Conservation (phyloP, 2,329 filamentous ascomycete genomes). For the Dothistroma pini region DNA sequence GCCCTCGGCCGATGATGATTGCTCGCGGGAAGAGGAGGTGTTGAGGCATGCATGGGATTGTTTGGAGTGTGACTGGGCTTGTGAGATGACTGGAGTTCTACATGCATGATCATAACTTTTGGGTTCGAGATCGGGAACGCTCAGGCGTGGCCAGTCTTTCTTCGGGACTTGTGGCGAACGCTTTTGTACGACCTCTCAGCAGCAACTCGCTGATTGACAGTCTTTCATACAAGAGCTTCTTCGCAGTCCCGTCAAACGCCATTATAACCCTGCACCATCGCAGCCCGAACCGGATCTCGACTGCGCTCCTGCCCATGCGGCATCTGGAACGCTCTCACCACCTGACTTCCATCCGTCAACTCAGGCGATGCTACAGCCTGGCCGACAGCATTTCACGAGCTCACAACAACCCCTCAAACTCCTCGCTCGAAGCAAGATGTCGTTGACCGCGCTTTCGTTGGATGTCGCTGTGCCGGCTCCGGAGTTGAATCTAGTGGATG, state of each 20-base stretch:
- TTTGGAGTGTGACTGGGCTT: background rate
- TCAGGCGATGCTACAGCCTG: too few species aligned
- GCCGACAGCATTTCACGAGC: too few species aligned
- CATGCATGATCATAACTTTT: background rate
- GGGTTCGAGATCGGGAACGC: too few species aligned
- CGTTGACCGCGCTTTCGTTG: background rate
- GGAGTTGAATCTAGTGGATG: background rate
- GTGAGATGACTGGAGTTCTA: background rate
- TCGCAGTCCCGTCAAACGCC: background rate
- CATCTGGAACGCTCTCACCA: background rate
- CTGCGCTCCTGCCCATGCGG: too few species aligned
- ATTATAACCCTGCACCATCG: background rate
- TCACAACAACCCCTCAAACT: too few species aligned
- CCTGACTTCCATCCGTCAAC: background rate
- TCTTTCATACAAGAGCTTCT: background rate
- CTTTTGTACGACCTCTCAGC: too few species aligned
- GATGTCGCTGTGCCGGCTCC: background rate
- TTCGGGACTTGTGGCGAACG: too few species aligned
- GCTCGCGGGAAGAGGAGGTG: background rate
- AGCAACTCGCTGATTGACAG: too few species aligned
- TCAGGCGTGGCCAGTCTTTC: too few species aligned
- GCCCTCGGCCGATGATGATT: background rate
- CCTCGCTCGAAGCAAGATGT: background rate
- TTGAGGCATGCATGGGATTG: constrained; percentile 5
- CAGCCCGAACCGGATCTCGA: background rate